Percentiles rank a stretch among this genome's conserved stretches.
These are phyloP conservation scores for Ricinus communis DNA, from an alignment of 345 rosid species.

Conservation along the genomic window DNA sequence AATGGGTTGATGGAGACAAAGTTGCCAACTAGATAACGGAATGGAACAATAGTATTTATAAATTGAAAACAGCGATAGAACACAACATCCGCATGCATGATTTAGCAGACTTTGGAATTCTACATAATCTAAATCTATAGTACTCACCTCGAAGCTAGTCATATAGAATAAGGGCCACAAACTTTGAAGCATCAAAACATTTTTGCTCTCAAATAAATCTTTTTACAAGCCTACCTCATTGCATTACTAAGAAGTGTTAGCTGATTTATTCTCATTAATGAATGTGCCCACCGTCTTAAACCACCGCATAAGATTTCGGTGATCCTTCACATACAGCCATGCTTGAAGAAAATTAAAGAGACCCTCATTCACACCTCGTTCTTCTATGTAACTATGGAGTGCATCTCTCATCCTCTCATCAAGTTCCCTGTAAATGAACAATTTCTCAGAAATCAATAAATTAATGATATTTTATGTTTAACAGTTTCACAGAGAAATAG, in stretches of 20 bases:
- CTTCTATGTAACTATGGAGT: conserved; percentile 70
- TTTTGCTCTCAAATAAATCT: not conserved
- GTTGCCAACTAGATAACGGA: too few relatives aligned
- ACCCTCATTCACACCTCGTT: conserved; percentile 74
- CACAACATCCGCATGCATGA: not conserved
- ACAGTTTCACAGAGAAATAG: conserved; percentile 5
- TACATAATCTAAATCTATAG: not conserved
- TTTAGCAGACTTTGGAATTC: not conserved
- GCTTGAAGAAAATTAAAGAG: conserved; percentile 91
- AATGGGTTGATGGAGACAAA: too few relatives aligned
- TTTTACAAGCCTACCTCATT: not conserved
- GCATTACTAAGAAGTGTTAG: conserved; percentile 12
- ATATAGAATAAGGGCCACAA: not conserved
- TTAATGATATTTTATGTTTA: not conserved
- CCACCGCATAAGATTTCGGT: conserved; percentile 68
- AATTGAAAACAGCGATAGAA: not conserved
- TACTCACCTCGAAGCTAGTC: not conserved
- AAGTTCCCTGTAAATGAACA: conserved; percentile 54
- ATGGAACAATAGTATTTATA: not conserved
- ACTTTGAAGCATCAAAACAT: not conserved
- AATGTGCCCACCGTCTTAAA: conserved; percentile 74
- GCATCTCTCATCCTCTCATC: conserved; percentile 78
- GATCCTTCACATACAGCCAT: conserved; percentile 90
- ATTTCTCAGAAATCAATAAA: not conserved
- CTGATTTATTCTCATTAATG: conserved; percentile 41